phyloP scores from a whole-genome alignment of 1,284 basidiomycete genomes.

The Fistulinella cinereoalba region DNA sequence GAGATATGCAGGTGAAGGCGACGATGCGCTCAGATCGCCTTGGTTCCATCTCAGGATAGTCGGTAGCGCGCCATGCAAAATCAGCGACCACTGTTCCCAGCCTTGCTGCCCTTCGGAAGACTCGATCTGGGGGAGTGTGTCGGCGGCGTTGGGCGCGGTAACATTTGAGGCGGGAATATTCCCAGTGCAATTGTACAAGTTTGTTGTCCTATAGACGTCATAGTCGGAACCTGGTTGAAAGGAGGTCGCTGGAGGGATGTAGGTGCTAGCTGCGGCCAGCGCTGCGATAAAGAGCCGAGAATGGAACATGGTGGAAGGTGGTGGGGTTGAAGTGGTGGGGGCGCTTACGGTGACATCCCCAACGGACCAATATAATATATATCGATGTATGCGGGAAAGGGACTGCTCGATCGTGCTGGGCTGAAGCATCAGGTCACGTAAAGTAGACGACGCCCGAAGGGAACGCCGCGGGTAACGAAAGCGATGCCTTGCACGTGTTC shows the following conservation, averaged over 20 bases:
- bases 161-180: conserved; percentile 5
- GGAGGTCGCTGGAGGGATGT: background rate
- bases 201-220: conserved; percentile 6
- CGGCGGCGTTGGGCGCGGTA: conserved; percentile 7
- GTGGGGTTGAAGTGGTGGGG: background rate
- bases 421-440: background rate
- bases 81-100: conserved; percentile 10
- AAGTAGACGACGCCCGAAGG: background rate
- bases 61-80: conserved; percentile 8
- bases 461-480: background rate
- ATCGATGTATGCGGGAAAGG: background rate
- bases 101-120: background rate
- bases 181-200: conserved; percentile 13
- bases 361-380: background rate
- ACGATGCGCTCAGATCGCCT: conserved; percentile 1
- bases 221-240: conserved; percentile 14
- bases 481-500: background rate
- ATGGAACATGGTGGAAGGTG: background rate
- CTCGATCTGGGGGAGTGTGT: conserved; percentile 13
- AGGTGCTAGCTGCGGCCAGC: background rate
- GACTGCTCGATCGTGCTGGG: background rate
- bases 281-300: background rate
- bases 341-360: background rate
- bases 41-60: conserved; percentile 8
- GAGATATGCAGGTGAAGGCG: background rate